Conservation (phyloP, 2,329 filamentous ascomycete genomes). For the Xylaria sp. region DNA sequence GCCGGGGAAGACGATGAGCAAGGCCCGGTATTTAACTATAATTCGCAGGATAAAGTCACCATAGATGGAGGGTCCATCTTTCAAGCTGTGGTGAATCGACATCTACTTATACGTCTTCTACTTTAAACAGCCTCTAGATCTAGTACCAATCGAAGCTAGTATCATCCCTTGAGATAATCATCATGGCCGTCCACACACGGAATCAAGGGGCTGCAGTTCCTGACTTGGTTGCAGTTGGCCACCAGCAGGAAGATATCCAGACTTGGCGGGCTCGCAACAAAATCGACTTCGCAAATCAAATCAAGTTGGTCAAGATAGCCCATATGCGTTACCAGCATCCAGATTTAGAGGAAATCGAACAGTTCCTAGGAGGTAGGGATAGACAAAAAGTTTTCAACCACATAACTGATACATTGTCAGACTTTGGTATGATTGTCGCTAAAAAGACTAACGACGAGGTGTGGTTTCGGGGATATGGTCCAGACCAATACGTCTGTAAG, state of each 20-base stretch:
- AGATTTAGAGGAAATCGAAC: slow-evolving; percentile 30
- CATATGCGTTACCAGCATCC: slow-evolving; percentile 38
- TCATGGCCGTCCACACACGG: slow-evolving; percentile 27
- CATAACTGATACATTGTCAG: slow-evolving; percentile 20
- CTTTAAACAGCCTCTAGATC: background rate
- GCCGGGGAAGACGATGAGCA: slow-evolving; percentile 4
- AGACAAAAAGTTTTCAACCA: background rate
- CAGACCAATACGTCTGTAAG: slow-evolving; percentile 37
- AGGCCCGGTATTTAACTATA: slow-evolving; percentile 26
- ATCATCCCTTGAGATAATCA: background rate
- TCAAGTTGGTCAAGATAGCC: slow-evolving; percentile 33
- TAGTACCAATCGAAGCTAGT: background rate
- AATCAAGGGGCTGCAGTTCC: slow-evolving; percentile 34
- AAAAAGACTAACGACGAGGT: slow-evolving; percentile 29
- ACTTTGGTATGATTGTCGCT: slow-evolving; percentile 33
- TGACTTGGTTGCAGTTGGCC: slow-evolving; percentile 31
- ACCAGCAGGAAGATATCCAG: slow-evolving; percentile 31
- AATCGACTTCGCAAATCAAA: slow-evolving; percentile 26
- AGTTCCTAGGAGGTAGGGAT: slow-evolving; percentile 30
- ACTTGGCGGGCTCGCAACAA: slow-evolving; percentile 34
- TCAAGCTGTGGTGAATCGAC: slow-evolving; percentile 1
- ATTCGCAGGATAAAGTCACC: slow-evolving; percentile 15
- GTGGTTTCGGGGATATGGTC: slow-evolving; percentile 34
- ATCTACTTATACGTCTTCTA: background rate
- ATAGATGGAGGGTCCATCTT: slow-evolving; percentile 14